Evolutionary conservation across 2,329 filamentous ascomycete genomes (phyloP).

Genomic region (Eurotiales sp.): DNA sequence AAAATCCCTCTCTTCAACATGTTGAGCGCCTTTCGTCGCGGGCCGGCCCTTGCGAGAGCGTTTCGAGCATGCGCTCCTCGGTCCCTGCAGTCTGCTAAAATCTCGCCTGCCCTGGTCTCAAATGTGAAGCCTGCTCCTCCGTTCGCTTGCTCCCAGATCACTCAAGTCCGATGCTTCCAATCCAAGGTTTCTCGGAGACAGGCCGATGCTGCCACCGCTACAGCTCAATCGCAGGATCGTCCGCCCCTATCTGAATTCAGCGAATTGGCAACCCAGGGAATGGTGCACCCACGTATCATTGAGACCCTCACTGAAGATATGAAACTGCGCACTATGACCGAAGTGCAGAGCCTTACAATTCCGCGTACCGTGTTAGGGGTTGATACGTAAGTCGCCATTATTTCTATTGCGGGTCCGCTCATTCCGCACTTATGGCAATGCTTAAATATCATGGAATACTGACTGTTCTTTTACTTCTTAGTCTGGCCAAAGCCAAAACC

Average conservation of each 20-base stretch:
- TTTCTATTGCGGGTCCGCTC: not conserved
- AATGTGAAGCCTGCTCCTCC: conserved; percentile 15
- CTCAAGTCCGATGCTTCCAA: conserved; percentile 27
- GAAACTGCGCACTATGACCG: conserved; percentile 81
- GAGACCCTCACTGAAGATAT: conserved; percentile 66
- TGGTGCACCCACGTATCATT: conserved; percentile 64
- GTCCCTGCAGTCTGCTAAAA: conserved; percentile 22
- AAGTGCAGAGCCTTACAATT: conserved; percentile 84
- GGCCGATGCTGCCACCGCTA: conserved; percentile 24
- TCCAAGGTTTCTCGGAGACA: conserved; percentile 26
- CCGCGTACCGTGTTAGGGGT: conserved; percentile 71
- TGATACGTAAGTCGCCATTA: conserved; percentile 66
- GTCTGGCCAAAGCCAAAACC: conserved; percentile 90
- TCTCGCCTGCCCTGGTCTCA: conserved; percentile 27
- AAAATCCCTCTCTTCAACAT: conserved; percentile 20
- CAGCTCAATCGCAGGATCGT: conserved; percentile 18
- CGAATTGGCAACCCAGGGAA: conserved; percentile 32
- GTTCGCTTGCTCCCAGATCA: conserved; percentile 18
- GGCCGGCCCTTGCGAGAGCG: conserved; percentile 33
- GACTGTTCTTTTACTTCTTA: conserved; percentile 29
- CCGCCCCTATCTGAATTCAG: conserved; percentile 34
- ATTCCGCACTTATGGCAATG: not conserved
- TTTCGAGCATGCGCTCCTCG: conserved; percentile 32
- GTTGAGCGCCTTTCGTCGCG: conserved; percentile 37
- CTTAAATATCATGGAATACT: conserved; percentile 16